Evolutionary conservation across 169 alveolate species (phyloP).

Genomic region (Eimeria maxima): DNA sequence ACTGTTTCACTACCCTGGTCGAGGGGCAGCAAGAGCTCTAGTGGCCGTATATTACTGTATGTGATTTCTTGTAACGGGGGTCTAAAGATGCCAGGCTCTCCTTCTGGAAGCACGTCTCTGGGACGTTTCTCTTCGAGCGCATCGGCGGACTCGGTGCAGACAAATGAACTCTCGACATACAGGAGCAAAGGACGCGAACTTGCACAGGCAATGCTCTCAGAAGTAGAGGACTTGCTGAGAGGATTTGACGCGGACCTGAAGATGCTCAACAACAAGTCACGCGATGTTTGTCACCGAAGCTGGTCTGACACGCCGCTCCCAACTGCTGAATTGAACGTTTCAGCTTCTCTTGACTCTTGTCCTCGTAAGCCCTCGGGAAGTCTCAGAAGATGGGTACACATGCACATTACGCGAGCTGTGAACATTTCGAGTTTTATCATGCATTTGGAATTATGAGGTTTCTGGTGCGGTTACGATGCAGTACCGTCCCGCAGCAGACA

Average conservation of each 20-base stretch:
- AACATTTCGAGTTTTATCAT: background rate
- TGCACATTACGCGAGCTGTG: background rate
- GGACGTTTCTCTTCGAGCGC: background rate
- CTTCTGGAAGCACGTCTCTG: background rate
- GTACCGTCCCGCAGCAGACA: conserved; percentile 1
- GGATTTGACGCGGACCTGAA: conserved; percentile 42
- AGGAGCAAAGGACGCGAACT: conserved; percentile 41
- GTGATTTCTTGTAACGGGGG: background rate
- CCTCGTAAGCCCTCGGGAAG: background rate
- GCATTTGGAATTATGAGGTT: background rate
- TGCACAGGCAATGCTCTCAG: conserved; percentile 69
- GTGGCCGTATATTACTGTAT: background rate
- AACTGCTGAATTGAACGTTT: background rate
- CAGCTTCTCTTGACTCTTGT: conserved; percentile 6
- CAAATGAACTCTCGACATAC: background rate
- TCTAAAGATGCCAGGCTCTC: conserved; percentile 23
- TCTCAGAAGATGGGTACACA: background rate
- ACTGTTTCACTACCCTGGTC: background rate
- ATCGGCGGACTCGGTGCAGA: conserved; percentile 14
- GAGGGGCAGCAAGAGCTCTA: background rate
- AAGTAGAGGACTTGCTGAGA: conserved; percentile 27
- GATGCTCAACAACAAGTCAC: conserved; percentile 23
- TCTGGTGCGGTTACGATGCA: background rate
- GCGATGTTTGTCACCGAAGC: background rate
- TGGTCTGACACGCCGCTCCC: background rate